A percentile compares a stretch with the other conserved stretches of the same genome.
These are phyloP conservation scores for Phaeosphaeria sp. DNA, from an alignment of 2,329 filamentous ascomycete species.

Conservation along the genomic window DNA sequence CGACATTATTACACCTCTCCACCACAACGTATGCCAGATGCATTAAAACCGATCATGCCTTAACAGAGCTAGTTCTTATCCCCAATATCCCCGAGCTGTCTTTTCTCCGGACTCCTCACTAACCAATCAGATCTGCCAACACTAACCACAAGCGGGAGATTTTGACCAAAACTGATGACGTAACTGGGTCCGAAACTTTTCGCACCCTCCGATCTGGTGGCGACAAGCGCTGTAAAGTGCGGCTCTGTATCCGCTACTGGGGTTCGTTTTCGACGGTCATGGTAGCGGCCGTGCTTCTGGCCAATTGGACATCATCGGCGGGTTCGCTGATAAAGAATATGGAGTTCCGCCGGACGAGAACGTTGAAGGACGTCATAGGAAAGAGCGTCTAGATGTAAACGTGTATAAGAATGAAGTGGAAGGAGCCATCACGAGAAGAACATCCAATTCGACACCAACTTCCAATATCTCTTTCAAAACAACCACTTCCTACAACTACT, in stretches of 20 bases:
- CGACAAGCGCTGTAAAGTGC: not conserved
- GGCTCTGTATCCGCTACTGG: slow-evolving; percentile 1
- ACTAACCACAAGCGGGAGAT: not conserved
- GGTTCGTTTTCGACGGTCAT: not conserved
- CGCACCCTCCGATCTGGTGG: slow-evolving; percentile 4
- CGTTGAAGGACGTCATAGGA: slow-evolving; percentile 2
- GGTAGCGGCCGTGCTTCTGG: not conserved
- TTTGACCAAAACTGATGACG: not conserved
- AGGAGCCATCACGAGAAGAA: not conserved
- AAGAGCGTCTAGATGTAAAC: not conserved
- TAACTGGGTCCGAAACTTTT: slow-evolving; percentile 8
- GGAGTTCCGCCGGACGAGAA: not conserved
- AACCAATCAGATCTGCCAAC: not conserved
- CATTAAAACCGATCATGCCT: slow-evolving; percentile 2
- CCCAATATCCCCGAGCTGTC: slow-evolving; percentile 1
- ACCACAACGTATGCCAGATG: not conserved
- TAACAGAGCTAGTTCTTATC: not conserved
- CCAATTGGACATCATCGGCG: slow-evolving; percentile 1
- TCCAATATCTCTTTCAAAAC: not conserved
- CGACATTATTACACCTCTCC: not conserved
- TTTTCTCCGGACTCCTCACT: not conserved
- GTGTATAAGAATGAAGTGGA: not conserved
- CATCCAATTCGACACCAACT: not conserved
- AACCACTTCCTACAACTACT: too few species aligned
- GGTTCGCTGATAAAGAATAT: not conserved